phyloP scores from a whole-genome alignment of 2,329 filamentous ascomycete genomes.

The Gaeumannomyces tritici region DNA sequence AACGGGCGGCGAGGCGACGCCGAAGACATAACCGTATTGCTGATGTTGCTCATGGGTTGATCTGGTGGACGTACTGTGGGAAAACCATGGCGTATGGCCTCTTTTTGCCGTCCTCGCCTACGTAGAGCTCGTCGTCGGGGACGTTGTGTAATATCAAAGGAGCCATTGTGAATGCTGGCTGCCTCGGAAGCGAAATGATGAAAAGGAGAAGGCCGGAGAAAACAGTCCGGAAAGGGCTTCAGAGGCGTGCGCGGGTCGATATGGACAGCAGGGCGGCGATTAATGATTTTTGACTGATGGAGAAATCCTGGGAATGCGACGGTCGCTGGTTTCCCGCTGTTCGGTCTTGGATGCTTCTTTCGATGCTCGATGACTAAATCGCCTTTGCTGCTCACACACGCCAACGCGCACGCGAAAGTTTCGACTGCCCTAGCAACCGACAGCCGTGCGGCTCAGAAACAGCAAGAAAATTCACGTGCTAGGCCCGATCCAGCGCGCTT shows the following conservation, averaged over 20 bases:
- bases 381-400: not conserved
- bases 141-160: conserved; percentile 61
- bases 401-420: not conserved
- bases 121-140: conserved; percentile 57
- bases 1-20: not conserved
- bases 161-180: conserved; percentile 32
- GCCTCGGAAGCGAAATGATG: not conserved
- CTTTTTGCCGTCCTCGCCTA: conserved; percentile 55
- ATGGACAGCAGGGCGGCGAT: not conserved
- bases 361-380: not conserved
- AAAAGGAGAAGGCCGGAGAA: not conserved
- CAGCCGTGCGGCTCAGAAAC: not conserved
- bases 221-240: not conserved
- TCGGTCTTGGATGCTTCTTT: not conserved
- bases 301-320: not conserved
- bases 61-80: conserved; percentile 38
- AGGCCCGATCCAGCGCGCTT: not conserved
- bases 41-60: not conserved
- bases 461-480: not conserved
- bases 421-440: not conserved
- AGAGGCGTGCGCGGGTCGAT: not conserved
- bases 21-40: not conserved
- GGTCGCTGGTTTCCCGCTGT: not conserved
- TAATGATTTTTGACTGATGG: not conserved
- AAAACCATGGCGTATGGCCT: conserved; percentile 59